phyloP scores from a whole-genome alignment of 139 green algal species.

The Coelastrella sp. region DNA sequence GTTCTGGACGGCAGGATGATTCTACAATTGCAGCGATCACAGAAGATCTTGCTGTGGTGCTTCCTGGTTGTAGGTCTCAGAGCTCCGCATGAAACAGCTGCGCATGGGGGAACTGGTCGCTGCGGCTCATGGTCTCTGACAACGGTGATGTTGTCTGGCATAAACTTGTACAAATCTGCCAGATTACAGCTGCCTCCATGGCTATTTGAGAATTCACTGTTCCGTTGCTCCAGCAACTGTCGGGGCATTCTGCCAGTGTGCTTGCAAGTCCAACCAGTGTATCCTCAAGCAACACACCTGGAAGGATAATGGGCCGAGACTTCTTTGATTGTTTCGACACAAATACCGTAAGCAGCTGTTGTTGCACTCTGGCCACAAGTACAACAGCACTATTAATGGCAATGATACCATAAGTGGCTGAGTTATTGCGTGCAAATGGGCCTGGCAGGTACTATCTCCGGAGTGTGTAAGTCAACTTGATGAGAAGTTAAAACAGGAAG shows the following conservation, averaged over 20 bases:
- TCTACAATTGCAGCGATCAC: no score
- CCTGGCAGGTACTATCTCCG: background rate
- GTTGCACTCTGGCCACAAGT: background rate
- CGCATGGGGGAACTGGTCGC: no score
- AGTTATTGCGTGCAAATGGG: no score
- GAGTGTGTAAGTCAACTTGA: constrained; percentile 1
- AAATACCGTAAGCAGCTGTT: constrained; percentile 8
- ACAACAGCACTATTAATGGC: no score
- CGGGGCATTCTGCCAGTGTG: background rate
- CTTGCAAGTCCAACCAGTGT: background rate
- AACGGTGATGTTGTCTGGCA: no score
- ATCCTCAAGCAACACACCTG: background rate
- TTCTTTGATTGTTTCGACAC: constrained; percentile 28
- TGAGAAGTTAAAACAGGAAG: background rate
- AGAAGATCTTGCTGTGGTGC: background rate
- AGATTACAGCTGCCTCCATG: no score
- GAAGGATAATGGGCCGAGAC: constrained; percentile 35
- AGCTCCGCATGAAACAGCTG: background rate
- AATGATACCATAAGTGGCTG: no score
- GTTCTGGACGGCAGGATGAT: background rate
- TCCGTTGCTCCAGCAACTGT: background rate
- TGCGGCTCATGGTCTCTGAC: no score
- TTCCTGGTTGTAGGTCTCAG: constrained; percentile 1
- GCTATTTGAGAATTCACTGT: no score
- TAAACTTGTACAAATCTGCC: no score